Base-by-base conservation (phyloP, 495 filamentous ascomycete genomes). In the Penicillium cinerascens region DNA sequence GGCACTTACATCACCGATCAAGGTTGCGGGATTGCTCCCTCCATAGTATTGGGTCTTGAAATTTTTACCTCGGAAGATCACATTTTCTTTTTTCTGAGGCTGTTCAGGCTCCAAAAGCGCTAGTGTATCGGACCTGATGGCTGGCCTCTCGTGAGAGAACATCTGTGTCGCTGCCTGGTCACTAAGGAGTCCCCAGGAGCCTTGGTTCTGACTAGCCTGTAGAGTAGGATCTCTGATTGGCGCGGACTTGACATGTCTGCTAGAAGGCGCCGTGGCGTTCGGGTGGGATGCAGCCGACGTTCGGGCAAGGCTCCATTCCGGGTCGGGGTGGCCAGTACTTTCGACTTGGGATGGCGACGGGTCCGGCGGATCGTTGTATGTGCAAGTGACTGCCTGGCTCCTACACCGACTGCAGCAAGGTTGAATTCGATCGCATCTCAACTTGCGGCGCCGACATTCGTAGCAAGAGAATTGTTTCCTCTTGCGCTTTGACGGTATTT, bases 21-120 rank as follows among this genome's bases (percentile, higher is more conserved):
- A 53, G 51, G 63, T 70, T 16, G 62, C 57, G 1, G 68, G 50
- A 54, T 73, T 68, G 44, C 67, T 76, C 4, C 70, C 59, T n/a
- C 73, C 73, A 38, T 72, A 71, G 48, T 72, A 76, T 26, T 72
- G 65, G 4, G 70, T 76, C 54, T 66, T 69, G 55, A 71, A 76
- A 21, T 65, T 56, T 49, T 69, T 65, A 6, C 73, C 72, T 46
- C 70, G 59, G 20, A 75, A 73, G 33, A 73, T 67, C 27, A 68
- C 64, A 3, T 49, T 47, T 29, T 74, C 65, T 18, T 41, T 26
- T n/a, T 33, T 17, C 4, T n/a, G 16, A 18, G 52, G 29, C 7
- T 55, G 37, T 16, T 8, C 18, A 39, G 37, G 37, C 26, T 29
- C 26, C 26, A 29, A 9, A 2, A 29, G 26, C 26, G 7, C 7